Evolutionary conservation across 2,329 filamentous ascomycete genomes (phyloP).

Genomic region (Botrytis sinoallii): DNA sequence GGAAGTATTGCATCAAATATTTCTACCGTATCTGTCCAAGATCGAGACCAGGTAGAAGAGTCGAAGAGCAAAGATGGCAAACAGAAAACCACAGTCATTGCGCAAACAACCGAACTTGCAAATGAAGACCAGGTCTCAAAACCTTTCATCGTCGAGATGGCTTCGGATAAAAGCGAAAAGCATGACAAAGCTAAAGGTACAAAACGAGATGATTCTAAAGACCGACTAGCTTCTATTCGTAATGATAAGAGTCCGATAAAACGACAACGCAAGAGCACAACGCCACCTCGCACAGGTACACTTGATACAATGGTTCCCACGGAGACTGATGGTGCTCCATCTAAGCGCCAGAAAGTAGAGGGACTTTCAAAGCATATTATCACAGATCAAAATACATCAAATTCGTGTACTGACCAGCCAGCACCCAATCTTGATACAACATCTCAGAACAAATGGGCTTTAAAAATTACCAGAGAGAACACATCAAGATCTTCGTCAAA

Average conservation of each 20-base stretch:
- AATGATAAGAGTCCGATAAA: constrained; percentile 52
- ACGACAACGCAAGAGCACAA: constrained; percentile 56
- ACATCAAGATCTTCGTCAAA: constrained; percentile 1
- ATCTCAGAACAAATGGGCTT: constrained; percentile 24
- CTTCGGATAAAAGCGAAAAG: constrained; percentile 29
- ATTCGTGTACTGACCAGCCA: constrained; percentile 34
- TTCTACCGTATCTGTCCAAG: constrained; percentile 49
- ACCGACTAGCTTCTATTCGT: constrained; percentile 47
- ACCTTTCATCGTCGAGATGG: constrained; percentile 22
- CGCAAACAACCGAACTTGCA: constrained; percentile 19
- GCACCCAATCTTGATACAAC: constrained; percentile 23
- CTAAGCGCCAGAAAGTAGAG: constrained; percentile 58
- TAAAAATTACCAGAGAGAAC: background rate
- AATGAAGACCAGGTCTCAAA: constrained; percentile 21
- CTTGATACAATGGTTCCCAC: constrained; percentile 50
- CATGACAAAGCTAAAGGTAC: constrained; percentile 56
- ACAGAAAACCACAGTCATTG: constrained; percentile 27
- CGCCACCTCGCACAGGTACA: constrained; percentile 47
- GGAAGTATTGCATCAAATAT: constrained; percentile 56
- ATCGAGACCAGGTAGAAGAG: constrained; percentile 43
- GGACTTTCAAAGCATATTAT: constrained; percentile 19
- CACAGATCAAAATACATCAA: constrained; percentile 29
- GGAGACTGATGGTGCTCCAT: constrained; percentile 49
- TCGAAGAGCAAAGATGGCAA: constrained; percentile 52
- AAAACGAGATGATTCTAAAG: constrained; percentile 59